phyloP scores from a whole-genome alignment of 148 eudicot genomes.

The Chenopodium quinoa region DNA sequence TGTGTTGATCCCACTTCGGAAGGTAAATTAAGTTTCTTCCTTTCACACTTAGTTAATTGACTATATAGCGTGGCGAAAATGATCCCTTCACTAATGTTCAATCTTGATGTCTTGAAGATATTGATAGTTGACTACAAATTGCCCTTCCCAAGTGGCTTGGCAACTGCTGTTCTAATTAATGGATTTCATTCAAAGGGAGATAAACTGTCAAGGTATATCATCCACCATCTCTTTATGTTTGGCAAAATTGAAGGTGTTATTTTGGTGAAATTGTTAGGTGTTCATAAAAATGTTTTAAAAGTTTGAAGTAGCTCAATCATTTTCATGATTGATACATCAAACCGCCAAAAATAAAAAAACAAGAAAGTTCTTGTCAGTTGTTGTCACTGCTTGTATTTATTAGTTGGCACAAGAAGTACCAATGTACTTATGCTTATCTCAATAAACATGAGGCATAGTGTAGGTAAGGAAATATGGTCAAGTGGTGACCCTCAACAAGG shows the following conservation, averaged over 20 bases:
- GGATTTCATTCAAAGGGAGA: constrained; percentile 43
- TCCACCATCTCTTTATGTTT: neutral
- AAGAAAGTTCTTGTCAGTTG: neutral
- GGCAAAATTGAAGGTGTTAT: too few relatives aligned
- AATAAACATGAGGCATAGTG: neutral
- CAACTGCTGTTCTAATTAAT: constrained; percentile 51
- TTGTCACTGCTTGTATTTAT: neutral
- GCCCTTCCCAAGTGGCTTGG: constrained; percentile 49
- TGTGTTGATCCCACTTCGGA: constrained; percentile 37
- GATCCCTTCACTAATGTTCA: neutral
- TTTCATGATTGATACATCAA: too few relatives aligned
- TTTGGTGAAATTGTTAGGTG: too few relatives aligned
- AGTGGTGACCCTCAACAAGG: neutral
- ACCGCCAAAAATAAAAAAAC: too few relatives aligned
- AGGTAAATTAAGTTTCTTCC: constrained; percentile 12
- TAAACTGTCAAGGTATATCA: constrained; percentile 9
- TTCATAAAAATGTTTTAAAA: too few relatives aligned
- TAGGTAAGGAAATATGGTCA: neutral
- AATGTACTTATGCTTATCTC: neutral
- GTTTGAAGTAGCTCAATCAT: too few relatives aligned
- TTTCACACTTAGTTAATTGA: neutral
- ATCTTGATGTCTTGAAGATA: constrained; percentile 27
- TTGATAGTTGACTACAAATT: constrained; percentile 49
- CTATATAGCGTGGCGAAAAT: neutral
- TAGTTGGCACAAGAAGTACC: neutral